Percentiles rank a stretch among this genome's conserved stretches.
Evolutionary conservation across 192 early-diverging fungal genomes (phyloP).

Genomic region (Coemansia sp.): DNA sequence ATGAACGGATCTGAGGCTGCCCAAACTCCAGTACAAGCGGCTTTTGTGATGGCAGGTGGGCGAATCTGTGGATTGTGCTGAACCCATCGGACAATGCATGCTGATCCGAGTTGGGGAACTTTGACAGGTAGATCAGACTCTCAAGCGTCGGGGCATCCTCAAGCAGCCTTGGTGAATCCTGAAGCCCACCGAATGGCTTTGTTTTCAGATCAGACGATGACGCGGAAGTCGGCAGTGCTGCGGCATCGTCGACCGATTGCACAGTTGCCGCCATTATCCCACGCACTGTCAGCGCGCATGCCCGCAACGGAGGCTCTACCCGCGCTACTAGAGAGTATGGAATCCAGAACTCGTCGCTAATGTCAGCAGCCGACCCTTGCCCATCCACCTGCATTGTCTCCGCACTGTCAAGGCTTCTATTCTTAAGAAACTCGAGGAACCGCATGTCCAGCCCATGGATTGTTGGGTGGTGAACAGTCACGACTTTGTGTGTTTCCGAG

Average conservation of each 20-base stretch:
- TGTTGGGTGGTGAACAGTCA: slow-evolving; percentile 21
- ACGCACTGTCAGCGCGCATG: slow-evolving; percentile 47
- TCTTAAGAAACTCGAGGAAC: slow-evolving; percentile 24
- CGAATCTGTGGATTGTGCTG: background rate
- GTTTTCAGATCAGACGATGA: background rate
- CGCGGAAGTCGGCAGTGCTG: background rate
- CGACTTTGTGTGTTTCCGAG: slow-evolving; percentile 19
- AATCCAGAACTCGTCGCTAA: slow-evolving; percentile 22
- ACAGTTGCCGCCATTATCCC: slow-evolving; percentile 24
- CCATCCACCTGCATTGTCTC: slow-evolving; percentile 24
- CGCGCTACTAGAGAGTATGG: slow-evolving; percentile 35
- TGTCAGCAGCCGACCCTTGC: background rate
- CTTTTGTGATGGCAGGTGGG: background rate
- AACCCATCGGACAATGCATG: background rate
- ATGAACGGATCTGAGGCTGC: slow-evolving; percentile 50
- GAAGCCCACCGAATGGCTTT: background rate
- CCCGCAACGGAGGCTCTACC: slow-evolving; percentile 30
- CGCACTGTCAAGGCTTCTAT: too few relatives aligned
- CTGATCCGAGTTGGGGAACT: background rate
- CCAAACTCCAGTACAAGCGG: slow-evolving; percentile 16
- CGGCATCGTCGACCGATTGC: background rate
- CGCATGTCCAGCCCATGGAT: slow-evolving; percentile 38
- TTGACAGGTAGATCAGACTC: slow-evolving; percentile 12
- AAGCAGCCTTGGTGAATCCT: slow-evolving; percentile 41
- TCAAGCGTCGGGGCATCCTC: slow-evolving; percentile 53